Base-by-base conservation (phyloP, 2,329 filamentous ascomycete genomes). In the Dissoconium aciculare region DNA sequence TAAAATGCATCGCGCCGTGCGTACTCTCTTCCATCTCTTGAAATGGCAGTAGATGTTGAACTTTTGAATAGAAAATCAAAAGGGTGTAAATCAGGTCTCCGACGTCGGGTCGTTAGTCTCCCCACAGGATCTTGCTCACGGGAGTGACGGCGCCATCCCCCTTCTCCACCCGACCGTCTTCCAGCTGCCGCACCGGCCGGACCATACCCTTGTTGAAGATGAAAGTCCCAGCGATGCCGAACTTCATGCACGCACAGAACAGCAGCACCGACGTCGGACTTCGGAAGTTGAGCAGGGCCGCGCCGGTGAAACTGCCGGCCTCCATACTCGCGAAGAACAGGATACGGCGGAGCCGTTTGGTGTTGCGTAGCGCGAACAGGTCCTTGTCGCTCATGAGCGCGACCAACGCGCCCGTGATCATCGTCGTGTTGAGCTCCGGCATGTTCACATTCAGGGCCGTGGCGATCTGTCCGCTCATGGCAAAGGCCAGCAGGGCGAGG, bases 381-480 rank as follows among this genome's bases (percentile, higher is more conserved):
- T 40, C 34, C 11, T 27, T 27, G 32, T 50, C 46, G 8, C 37
- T 43, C 9, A 42, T 41, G 9, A 49, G 30, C 31, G 44, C 41
- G 11, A 50, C 42, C 11, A 49, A 17, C 10, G 46, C 44, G 6
- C 46, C 47, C 2, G 47, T 50, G 16, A 50, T 38, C 47, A 49
- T 50, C 19, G 47, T 50, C 5, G 47, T 50, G 31, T 50, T 49
- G 13, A 50, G 19, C 31, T 50, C 47, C 3, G 45, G 43, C 42
- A 49, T 42, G 2, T 35, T 32, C 13, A 44, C 37, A 14, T 39
- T 38, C 4, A 50, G 23, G 2, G 47, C 44, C 5, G 45, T 40
- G 9, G 43, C 34, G 4, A 49, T 47, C 31, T 50, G 45, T 2
- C 45, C 47, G 1, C 38, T 40, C 5, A 39, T 39, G 4, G 41